Evolutionary conservation across 345 rosid genomes (phyloP).

Genomic region (Melaleuca quinquenervia): DNA sequence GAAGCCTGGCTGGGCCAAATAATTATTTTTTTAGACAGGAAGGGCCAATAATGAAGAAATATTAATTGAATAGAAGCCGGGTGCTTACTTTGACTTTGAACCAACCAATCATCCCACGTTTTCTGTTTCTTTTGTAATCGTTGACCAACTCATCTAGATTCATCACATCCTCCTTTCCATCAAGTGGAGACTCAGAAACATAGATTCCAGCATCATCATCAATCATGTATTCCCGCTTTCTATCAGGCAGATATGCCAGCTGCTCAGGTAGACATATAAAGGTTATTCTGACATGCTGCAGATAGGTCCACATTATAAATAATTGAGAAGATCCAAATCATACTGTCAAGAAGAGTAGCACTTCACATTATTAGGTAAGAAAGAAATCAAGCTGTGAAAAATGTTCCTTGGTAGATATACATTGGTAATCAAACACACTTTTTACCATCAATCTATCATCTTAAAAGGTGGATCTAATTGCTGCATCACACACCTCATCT

Average conservation of each 20-base stretch:
- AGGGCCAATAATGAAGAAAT: background rate
- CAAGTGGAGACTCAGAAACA: constrained; percentile 44
- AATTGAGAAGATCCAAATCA: background rate
- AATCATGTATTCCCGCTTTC: constrained; percentile 44
- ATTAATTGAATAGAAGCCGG: background rate
- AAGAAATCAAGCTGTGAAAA: background rate
- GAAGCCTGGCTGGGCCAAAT: background rate
- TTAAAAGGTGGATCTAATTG: background rate
- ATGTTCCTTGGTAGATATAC: background rate
- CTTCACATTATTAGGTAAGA: background rate
- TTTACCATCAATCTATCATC: background rate
- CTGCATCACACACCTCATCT: constrained; percentile 41
- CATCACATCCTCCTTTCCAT: constrained; percentile 40
- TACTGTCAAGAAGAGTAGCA: background rate
- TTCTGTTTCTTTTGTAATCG: constrained; percentile 52
- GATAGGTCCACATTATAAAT: background rate
- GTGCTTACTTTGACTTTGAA: constrained; percentile 60
- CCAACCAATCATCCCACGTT: constrained; percentile 92
- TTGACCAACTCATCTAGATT: constrained; percentile 60
- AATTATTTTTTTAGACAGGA: background rate
- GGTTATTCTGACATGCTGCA: background rate
- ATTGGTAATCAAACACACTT: background rate
- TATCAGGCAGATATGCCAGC: constrained; percentile 76
- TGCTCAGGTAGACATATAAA: constrained; percentile 16
- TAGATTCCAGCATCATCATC: constrained; percentile 59